Base-by-base conservation (phyloP, 2,329 filamentous ascomycete species). In the Chaetothyriales sp. region DNA sequence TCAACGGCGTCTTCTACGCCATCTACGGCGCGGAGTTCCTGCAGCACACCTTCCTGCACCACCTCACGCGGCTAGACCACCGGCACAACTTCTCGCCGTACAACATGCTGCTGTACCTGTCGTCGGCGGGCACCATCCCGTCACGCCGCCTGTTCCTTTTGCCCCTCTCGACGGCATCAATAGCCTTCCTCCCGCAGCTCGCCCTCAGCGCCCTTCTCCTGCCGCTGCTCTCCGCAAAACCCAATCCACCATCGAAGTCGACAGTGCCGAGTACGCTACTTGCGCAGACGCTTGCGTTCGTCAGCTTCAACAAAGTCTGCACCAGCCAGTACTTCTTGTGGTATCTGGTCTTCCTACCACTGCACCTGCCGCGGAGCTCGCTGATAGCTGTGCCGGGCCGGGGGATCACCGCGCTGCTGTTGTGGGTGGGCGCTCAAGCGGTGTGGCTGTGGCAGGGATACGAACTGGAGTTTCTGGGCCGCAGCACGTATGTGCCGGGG, bases 241-340 rank as follows among this genome's bases (percentile, higher is more conserved):
- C 51, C 20, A 48, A 20, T 15, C 7, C 10, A 18, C 10, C n/a
- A 6, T 46, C n/a, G 1, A 70, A 25, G 22, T 25, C 22, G 22
- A 25, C 22, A 6, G 22, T 95, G 18, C 86, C 87, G 15, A 94
- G 90, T 66, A 85, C 81, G 61, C 83, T 92, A 61, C 76, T 98
- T 0, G 77, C 89, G 0, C 92, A 98, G 69, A 97, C 92, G 0
- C 95, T 95, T 69, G 87, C 90, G 0, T 98, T 98, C 68, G 18
- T 97, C 3, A 83, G 89, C 0, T 97, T 97, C 62, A 98, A 98
- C 72, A 98, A 98, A 72, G 92, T 98, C 56, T 97, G 90, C 76
- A 98, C 92, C 2, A 95, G 89, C 63, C 90, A 97, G 88, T 98
- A 98, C 67, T 98, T 98, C 67, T 78, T 98, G 48, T 98, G 92